Evolutionary conservation across 2,329 filamentous ascomycete genomes (phyloP), one percentile per base, ranked within the genome.

Genomic region (Arachnomyces sp.): DNA sequence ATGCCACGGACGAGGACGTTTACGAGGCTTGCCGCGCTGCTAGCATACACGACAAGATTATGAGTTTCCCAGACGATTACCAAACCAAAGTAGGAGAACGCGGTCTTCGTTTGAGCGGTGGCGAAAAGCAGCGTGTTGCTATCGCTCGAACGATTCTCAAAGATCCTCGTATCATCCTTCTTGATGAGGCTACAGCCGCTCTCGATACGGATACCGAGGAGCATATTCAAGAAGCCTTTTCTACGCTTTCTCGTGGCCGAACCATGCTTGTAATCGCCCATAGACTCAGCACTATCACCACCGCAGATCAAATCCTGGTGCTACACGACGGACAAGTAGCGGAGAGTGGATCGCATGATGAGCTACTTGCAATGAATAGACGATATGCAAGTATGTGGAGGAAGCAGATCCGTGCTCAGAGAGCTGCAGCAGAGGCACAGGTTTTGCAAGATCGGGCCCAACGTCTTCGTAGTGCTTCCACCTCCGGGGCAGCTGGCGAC

Each of bases 211-310:
- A 92, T 50, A 95, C 89, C 0, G 89, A 95, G 62, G 85, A 93
- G 60, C 84, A 93, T 57, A 95, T 95, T 44, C 89, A 95, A 63
- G 78, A 83, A 44, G 88, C 89, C 28, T 76, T 98, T 25, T 81
- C 81, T 43, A 86, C 77, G 11, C 78, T 96, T 34, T 86, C 86
- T 12, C 73, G 83, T 51, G 89, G 88, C 36, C 84, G 92, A 34
- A 98, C 92, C 1, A 82, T 95, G 69, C 77, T 98, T 45, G 88
- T 96, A 38, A 96, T 98, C 66, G 92, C 92, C 38, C 87, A 94
- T 62, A 82, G 87, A 39, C 69, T 95, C 16, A 92, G 86, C 25
- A 88, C 83, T 1, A 90, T 92, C 52, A 89, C 85, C 3, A 82
- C 85, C 43, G 87, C 87, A 7, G 85, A 94, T 59, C 84, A 89